Percentiles rank a stretch among this genome's conserved stretches.
Conservation (phyloP, 192 early-diverging fungal species). For the Entrophospora sp. region DNA sequence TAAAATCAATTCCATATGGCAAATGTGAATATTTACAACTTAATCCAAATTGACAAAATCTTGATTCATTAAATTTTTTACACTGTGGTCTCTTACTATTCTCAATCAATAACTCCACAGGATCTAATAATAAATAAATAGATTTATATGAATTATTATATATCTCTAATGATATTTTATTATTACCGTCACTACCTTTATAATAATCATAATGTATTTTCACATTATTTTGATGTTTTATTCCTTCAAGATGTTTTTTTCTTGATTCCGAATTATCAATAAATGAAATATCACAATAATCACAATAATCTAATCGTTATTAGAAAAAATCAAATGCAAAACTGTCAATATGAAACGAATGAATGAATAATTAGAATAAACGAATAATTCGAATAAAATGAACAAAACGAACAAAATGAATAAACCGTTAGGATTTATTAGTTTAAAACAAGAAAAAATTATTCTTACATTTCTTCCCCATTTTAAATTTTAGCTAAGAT, state of each 20-base stretch:
- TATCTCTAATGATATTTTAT: not conserved
- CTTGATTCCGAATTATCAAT: slow-evolving; percentile 28
- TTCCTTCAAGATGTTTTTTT: slow-evolving; percentile 27
- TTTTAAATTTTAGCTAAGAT: too few relatives aligned
- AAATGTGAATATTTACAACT: slow-evolving; percentile 29
- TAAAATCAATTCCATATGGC: slow-evolving; percentile 14
- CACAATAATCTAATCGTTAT: too few relatives aligned
- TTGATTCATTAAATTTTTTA: slow-evolving; percentile 15
- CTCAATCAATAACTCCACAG: slow-evolving; percentile 22
- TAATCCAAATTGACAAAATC: slow-evolving; percentile 27
- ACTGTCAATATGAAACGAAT: too few relatives aligned
- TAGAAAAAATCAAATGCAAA: too few relatives aligned
- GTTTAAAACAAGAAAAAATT: too few relatives aligned
- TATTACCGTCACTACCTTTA: slow-evolving; percentile 25
- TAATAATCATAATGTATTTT: slow-evolving; percentile 29
- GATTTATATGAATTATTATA: not conserved
- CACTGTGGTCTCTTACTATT: slow-evolving; percentile 26
- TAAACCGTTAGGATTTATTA: too few relatives aligned
- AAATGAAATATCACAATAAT: too few relatives aligned
- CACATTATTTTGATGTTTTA: slow-evolving; percentile 19
- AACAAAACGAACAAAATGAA: too few relatives aligned
- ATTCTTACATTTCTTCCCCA: too few relatives aligned
- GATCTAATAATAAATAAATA: slow-evolving; percentile 4
- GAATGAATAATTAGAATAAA: too few relatives aligned
- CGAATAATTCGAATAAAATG: too few relatives aligned